phyloP scores from a whole-genome alignment of 2,329 filamentous ascomycete genomes.

The Phyllosticta citrichinensis region DNA sequence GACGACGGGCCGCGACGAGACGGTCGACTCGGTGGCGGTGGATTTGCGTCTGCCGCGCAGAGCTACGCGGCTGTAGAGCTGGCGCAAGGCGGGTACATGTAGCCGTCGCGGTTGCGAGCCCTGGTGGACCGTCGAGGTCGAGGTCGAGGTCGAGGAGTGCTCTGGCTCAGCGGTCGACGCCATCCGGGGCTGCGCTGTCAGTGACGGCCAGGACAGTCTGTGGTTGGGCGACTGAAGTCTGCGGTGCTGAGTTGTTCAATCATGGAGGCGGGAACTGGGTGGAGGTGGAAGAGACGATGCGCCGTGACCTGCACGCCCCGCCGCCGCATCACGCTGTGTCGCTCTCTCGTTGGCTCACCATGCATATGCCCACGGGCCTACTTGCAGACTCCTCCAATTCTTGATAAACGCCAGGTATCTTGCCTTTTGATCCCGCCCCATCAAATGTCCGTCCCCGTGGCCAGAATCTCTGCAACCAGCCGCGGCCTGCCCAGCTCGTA shows the following conservation, averaged over 20 bases:
- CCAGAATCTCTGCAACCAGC: constrained; percentile 29
- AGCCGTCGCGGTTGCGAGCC: background rate
- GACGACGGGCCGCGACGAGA: constrained; percentile 35
- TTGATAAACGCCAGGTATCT: background rate
- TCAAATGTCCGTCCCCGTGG: constrained; percentile 12
- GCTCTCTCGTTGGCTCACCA: background rate
- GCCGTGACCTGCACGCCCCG: constrained; percentile 6
- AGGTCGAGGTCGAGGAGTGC: background rate
- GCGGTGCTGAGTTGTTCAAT: constrained; percentile 7
- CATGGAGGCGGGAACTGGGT: background rate
- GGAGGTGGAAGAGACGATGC: background rate
- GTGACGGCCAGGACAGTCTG: background rate
- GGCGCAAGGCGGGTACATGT: constrained; percentile 8
- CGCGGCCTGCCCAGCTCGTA: constrained; percentile 28
- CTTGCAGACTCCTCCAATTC: background rate
- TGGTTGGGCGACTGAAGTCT: constrained; percentile 4
- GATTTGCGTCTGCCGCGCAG: constrained; percentile 20
- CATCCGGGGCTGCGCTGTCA: constrained; percentile 5
- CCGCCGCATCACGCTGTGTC: background rate
- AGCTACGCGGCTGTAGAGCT: constrained; percentile 5
- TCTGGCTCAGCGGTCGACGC: background rate
- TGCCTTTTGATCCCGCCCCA: background rate
- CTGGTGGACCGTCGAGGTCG: background rate
- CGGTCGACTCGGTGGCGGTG: constrained; percentile 26
- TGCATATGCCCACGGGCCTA: background rate